Base-by-base conservation (phyloP, 176 grass and related monocot genomes). In the Carex scoparia region DNA sequence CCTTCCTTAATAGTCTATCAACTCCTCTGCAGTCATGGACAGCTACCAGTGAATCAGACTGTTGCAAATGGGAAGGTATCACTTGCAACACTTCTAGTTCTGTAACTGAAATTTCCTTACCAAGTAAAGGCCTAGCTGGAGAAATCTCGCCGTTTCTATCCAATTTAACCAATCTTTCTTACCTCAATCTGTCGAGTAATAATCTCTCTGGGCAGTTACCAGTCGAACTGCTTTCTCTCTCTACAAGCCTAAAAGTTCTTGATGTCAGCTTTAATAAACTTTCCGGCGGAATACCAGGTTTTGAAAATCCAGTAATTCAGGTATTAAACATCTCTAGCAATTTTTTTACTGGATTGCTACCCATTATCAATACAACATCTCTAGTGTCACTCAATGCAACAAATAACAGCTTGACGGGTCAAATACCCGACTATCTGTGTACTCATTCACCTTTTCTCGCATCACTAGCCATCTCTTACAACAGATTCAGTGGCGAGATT, bases 271-370 rank as follows among this genome's bases (percentile, higher is more conserved):
- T 89, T 80, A 94, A 92, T 79, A 37, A 3, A 56, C 86, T 94
- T 4, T 11, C 56, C 14, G 85, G 85, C 49, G 28, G 16, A 67
- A 84, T 95, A 79, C 85, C 42, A 2, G 87, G 69, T 81, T 49
- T 63, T 14, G 11, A 42, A 33, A 65, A 84, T 65, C 16, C 91
- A 40, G 35, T 14, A 82, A 85, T 95, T 42, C 74, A 91, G 91
- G 89, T 95, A 83, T 53, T 95, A 59, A 93, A 95, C 77, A 87
- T 95, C 57, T 95, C 94, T 10, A 92, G 91, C 84, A 95, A 95
- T 72, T 86, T 48, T 2, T 89, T 95, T 79, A 33, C 7, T 67
- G 94, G 91, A 0, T 61, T 83, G 58, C 84, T 95, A 16, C 85
- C 91, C 83, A 62, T 78, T 49, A 54, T 67, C 42, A 23, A 83